Conservation (phyloP, 805 yeast genomes). For the Komagataella pseudopastoris region DNA sequence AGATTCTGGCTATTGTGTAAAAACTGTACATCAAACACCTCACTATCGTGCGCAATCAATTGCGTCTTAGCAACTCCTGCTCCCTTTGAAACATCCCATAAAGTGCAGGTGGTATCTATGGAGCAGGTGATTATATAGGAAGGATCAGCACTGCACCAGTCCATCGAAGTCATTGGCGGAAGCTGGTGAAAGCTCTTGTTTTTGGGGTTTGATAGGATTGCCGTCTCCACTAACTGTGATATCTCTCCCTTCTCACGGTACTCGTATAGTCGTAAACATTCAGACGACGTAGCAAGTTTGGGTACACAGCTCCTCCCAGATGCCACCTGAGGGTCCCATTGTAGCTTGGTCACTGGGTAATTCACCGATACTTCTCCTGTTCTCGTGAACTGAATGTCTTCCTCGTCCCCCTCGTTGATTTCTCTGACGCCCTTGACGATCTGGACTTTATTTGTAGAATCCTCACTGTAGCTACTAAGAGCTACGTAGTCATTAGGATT, state of each 20-base stretch:
- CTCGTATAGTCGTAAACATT: slow-evolving; percentile 44
- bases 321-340: slow-evolving; percentile 51
- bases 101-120: slow-evolving; percentile 93
- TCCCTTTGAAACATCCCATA: slow-evolving; percentile 73
- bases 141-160: slow-evolving; percentile 74
- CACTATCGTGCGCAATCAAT: slow-evolving; percentile 90
- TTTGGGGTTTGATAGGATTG: slow-evolving; percentile 26
- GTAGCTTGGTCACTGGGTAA: slow-evolving; percentile 59
- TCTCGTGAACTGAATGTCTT: slow-evolving; percentile 24
- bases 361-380: slow-evolving; percentile 40
- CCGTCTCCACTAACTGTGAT: slow-evolving; percentile 19
- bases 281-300: slow-evolving; percentile 57
- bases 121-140: slow-evolving; percentile 68
- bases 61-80: slow-evolving; percentile 72
- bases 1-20: slow-evolving; percentile 59
- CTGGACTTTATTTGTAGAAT: slow-evolving; percentile 52
- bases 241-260: slow-evolving; percentile 7
- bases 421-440: slow-evolving; percentile 24
- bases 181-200: slow-evolving; percentile 34
- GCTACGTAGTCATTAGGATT: slow-evolving; percentile 39
- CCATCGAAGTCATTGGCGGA: slow-evolving; percentile 90
- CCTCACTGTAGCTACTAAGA: slow-evolving; percentile 72
- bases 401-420: slow-evolving; percentile 5
- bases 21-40: slow-evolving; percentile 86
- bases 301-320: slow-evolving; percentile 16